Base-by-base conservation (phyloP, 768 basidiomycete species). In the Strobilomyces echinocephalus region DNA sequence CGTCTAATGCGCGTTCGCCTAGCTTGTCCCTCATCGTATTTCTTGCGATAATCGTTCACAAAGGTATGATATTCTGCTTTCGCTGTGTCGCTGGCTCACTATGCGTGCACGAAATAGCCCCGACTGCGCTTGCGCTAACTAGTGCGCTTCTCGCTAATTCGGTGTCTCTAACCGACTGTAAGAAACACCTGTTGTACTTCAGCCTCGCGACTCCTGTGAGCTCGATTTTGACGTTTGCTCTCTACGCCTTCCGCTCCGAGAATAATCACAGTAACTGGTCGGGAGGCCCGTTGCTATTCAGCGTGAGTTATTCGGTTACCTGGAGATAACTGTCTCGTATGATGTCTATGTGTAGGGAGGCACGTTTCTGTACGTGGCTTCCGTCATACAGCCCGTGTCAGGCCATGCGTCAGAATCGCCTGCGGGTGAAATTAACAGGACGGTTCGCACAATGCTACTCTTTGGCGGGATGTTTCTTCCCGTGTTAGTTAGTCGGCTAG, bases 331-430 rank as follows among this genome's bases (percentile, higher is more conserved):
- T 42, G 15, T 30, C 40, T 64, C 30, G 57, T 45, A 49, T 24
- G 8, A 30, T 8, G 31, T 40, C 31, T 8, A 39, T 34, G 21
- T 40, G 33, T 51, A 94, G 91, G 94, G 91, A 42, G 94, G 94
- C 9, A 93, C 91, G 4, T 97, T 97, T 72, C 76, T 97, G 36
- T 97, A 95, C 64, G 95, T 97, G 9, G 92, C 94, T 1, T 93
- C 93, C 1, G 86, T 91, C 38, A 75, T 93, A n/a, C 90, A 91
- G 63, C 82, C 88, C 3, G 78, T 86, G 31, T 84, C 86, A 31
- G 74, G 78, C 16, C 75, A 77, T 49, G 65, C 68, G 26, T 70
- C 64, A 36, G 72, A 59, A 56, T 54, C 59, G 26, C 33, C 64
- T 5, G 54, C 73, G 9, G 73, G 74, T 21, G 79, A 78, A 40